Base-by-base conservation (phyloP, 768 basidiomycete genomes). In the Dacryopinax primogenitus region DNA sequence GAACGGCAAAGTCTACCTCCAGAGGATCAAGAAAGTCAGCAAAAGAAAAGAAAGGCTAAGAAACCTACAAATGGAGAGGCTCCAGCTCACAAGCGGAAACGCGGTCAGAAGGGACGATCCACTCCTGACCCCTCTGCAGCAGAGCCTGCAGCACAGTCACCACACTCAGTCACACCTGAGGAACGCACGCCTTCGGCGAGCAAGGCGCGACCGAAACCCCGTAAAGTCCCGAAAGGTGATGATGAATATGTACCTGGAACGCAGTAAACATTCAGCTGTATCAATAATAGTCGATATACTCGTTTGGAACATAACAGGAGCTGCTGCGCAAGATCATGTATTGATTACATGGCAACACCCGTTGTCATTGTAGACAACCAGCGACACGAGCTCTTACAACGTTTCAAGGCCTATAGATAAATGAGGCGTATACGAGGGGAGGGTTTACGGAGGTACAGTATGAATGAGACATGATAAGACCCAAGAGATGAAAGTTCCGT, bases 161-260 rank as follows among this genome's bases (percentile, higher is more conserved):
- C 26, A 13, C 26, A 58, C 26, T 9, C 23, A 13, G 26, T 3
- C 6, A 13, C 9, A 2, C 2, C 30, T 26, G 18, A 58, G 9
- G 13, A 32, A 9, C 3, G 4, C 26, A 23, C 51, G 26, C 2
- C 26, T 21, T 11, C 21, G 13, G 11, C 51, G 15, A 13, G 26
- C 13, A 58, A 58, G 26, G 13, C 51, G 26, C 51, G 26, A 58
- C 51, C 51, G 15, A 26, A 30, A 18, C 51, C 51, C 11, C 51
- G 51, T 21, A 58, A 58, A 58, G 51, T 58, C 51, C 26, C 12
- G 9, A 58, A 30, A 18, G 51, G 51, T 30, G 51, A 58, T 30
- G 51, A 58, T 32, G 51, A 58, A 58, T 58, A 58, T 18, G 26
- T 58, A 9, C 51, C 51, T 58, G 51, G 51, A 3, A 58, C 26